These are phyloP conservation scores for Kodamaea derodonti DNA, from an alignment of 1,139 yeast genomes.

Conservation along the genomic window DNA sequence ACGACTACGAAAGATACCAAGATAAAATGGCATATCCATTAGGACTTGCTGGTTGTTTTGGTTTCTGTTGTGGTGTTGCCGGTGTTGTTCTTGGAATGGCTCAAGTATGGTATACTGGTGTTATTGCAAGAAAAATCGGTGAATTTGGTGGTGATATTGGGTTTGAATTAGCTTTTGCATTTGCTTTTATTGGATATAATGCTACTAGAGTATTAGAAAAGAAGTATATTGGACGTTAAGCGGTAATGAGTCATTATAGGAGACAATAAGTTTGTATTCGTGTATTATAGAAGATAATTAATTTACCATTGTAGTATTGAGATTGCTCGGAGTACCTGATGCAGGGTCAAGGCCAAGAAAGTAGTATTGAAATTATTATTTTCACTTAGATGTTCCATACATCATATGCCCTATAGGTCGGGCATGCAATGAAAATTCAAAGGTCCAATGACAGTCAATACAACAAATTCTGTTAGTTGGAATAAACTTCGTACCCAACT, in stretches of 20 bases:
- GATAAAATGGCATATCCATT: conserved; percentile 58
- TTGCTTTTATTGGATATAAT: conserved; percentile 65
- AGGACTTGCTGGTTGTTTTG: conserved; percentile 74
- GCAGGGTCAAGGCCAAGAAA: too few species aligned
- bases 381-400: too few species aligned
- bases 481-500: too few species aligned
- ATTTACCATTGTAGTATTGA: neutral
- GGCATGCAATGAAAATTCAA: too few species aligned
- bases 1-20: conserved; percentile 60
- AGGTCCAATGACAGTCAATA: too few species aligned
- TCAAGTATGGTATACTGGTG: conserved; percentile 81
- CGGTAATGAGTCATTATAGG: too few species aligned
- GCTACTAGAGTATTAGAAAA: conserved; percentile 64
- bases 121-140: conserved; percentile 60
- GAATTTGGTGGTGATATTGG: conserved; percentile 81
- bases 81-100: conserved; percentile 86
- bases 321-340: too few species aligned
- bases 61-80: conserved; percentile 77
- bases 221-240: conserved; percentile 55
- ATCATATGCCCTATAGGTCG: too few species aligned
- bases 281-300: conserved; percentile 1
- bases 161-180: conserved; percentile 70
- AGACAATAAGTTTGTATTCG: too few species aligned
- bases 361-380: too few species aligned
- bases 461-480: too few species aligned